phyloP scores from a whole-genome alignment of 2,329 filamentous ascomycete genomes.

The Nemania serpens region DNA sequence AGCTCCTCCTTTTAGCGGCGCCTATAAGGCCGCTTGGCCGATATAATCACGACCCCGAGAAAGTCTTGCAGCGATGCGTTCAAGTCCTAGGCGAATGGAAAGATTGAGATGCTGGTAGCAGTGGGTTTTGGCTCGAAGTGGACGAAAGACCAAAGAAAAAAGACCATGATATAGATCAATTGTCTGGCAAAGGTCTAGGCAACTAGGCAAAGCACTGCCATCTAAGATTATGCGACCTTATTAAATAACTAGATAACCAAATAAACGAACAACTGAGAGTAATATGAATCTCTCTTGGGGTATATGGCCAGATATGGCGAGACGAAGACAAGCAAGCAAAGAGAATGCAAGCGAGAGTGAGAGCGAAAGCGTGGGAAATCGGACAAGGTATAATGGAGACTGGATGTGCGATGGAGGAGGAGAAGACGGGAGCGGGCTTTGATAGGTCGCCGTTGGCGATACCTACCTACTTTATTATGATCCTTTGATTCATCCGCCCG shows the following conservation, averaged over 20 bases:
- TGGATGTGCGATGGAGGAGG: neutral
- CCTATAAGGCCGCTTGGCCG: neutral
- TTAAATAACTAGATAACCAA: neutral
- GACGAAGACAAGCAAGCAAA: neutral
- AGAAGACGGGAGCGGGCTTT: slow-evolving; percentile 8
- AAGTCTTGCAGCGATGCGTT: neutral
- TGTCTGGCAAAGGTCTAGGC: neutral
- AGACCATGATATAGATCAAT: neutral
- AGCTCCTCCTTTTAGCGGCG: slow-evolving; percentile 1
- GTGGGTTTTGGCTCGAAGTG: neutral
- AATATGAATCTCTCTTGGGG: no score
- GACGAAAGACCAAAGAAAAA: neutral
- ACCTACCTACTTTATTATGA: slow-evolving; percentile 24
- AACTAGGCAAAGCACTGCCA: slow-evolving; percentile 1
- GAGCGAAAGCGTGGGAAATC: neutral
- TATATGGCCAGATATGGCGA: slow-evolving; percentile 5
- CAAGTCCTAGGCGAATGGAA: neutral
- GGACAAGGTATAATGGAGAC: slow-evolving; percentile 1
- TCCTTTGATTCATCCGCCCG: slow-evolving; percentile 26
- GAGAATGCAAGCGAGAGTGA: neutral
- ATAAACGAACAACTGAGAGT: no score
- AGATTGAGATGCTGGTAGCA: neutral
- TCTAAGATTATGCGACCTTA: neutral
- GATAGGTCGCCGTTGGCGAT: slow-evolving; percentile 11
- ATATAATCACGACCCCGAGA: neutral